Percentiles rank a stretch among this genome's conserved stretches.
Conservation (phyloP, 2,329 filamentous ascomycete genomes). For the Aspergillus sp. region DNA sequence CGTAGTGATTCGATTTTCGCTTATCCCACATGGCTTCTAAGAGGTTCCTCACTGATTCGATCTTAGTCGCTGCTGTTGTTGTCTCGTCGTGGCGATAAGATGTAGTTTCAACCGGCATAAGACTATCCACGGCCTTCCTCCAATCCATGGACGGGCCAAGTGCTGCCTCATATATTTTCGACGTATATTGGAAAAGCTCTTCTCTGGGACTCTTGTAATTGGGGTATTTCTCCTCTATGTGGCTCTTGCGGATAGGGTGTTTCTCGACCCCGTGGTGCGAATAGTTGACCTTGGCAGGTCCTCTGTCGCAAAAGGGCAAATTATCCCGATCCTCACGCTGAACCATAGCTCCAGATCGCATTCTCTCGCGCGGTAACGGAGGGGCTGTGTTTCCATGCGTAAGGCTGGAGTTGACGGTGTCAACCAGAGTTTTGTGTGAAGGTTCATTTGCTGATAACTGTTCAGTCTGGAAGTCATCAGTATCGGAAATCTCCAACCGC, state of each 20-base stretch:
- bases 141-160: constrained; percentile 30
- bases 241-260: not conserved
- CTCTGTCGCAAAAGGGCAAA: not conserved
- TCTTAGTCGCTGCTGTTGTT: constrained; percentile 38
- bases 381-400: not conserved
- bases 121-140: constrained; percentile 43
- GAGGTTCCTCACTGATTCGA: constrained; percentile 43
- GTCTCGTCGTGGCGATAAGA: constrained; percentile 21
- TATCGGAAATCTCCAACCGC: constrained; percentile 25
- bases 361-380: not conserved
- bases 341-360: not conserved
- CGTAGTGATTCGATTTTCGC: constrained; percentile 50
- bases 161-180: constrained; percentile 29
- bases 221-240: constrained; percentile 4
- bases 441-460: constrained; percentile 3
- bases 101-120: constrained; percentile 41
- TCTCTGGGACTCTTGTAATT: constrained; percentile 19
- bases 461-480: constrained; percentile 21
- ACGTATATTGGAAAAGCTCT: constrained; percentile 27
- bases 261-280: not conserved
- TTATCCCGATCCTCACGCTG: not conserved
- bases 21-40: constrained; percentile 50
- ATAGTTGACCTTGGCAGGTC: not conserved
- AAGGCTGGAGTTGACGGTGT: constrained; percentile 4
- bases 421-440: constrained; percentile 5